Base-by-base conservation (phyloP, 352 stramenopile genomes). In the Phytophthora foliorum region DNA sequence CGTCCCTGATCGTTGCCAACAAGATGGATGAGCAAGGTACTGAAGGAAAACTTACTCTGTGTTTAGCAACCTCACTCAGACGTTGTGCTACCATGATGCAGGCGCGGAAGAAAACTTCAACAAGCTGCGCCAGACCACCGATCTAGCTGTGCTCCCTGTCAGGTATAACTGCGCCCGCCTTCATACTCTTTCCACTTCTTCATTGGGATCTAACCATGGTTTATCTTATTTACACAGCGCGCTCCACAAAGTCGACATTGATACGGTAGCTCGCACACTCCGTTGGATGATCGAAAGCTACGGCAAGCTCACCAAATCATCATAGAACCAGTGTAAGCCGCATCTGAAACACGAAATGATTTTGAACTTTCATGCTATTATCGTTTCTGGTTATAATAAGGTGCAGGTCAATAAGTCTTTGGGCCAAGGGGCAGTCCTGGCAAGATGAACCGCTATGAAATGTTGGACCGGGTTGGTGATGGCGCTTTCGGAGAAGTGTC, bases 401-500 rank as follows among this genome's bases (percentile, higher is more conserved):
- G n/a, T n/a, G n/a, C n/a, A n/a, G n/a, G n/a, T n/a, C n/a, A n/a
- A n/a, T n/a, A n/a, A n/a, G n/a, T n/a, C n/a, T n/a, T n/a, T n/a
- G n/a, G 32, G 19, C 17, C 7, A 7, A 52, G 13, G 16, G 17
- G 29, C 21, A 27, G n/a, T 17, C 19, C 3, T 14, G 14, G 31
- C 29, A 55, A 63, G 13, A 97, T 96, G 90, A 97, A 98, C 63
- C 83, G 91, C 14, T 98, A 98, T 75, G 93, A 98, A 77, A 77
- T 98, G 32, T 88, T 97, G 10, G 94, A 98, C 67, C 79, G 86
- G 48, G 75, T 98, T 17, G 96, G 96, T 22, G 93, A 98, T 72
- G 95, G 95, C 24, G 95, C 96, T 32, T 99, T 98, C 63, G 94
- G 96, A 8, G 93, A 95, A 39, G 96, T 99, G 21, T 78, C 92